Evolutionary conservation across 768 basidiomycete genomes (phyloP), one percentile per base, ranked within the genome.

Genomic region (Ramaria sp.): DNA sequence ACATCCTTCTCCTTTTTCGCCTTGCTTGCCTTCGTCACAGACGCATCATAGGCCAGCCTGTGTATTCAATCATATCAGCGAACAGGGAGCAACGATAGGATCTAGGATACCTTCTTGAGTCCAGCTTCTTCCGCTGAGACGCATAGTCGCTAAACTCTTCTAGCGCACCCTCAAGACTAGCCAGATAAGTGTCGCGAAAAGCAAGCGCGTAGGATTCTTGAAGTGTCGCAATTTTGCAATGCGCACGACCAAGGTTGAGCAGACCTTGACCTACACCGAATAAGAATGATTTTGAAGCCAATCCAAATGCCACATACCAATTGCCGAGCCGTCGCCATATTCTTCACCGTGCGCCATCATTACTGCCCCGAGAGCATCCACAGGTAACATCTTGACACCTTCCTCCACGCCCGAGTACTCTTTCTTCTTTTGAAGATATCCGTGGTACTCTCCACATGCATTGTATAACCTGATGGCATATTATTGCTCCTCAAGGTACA

Each of bases 331-430:
- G 0, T 80, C 78, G n/a, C 80, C 80, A 64, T 88, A 84, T 64
- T 91, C 81, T 61, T 89, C 87, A 13, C 91, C 91, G 64, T 91
- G 87, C 24, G 78, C 74, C 56, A 91, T 84, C 91, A 93, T 91
- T 47, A 90, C 86, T 54, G 90, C 76, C 1, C 91, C 91, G 10
- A 95, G 73, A 30, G 82, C 79, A 61, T 93, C 91, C 30, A 90
- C 73, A 0, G 86, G 80, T 11, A 90, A 69, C 37, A 88, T 74
- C 66, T 93, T 91, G 5, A 67, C 59, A 0, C 73, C 71, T 57
- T 82, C 80, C 15, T 81, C 81, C 2, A 82, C 69, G 1, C 76
- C 79, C 24, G 78, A 78, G n/a, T 76, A 80, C 20, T 82, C 74
- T 65, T 84, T 86, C 71, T 83, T 88, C 75, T 91, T 91, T 12